These are phyloP conservation scores for Bacterosira constricta DNA, from an alignment of 108 stramenopile genomes.

Conservation along the genomic window DNA sequence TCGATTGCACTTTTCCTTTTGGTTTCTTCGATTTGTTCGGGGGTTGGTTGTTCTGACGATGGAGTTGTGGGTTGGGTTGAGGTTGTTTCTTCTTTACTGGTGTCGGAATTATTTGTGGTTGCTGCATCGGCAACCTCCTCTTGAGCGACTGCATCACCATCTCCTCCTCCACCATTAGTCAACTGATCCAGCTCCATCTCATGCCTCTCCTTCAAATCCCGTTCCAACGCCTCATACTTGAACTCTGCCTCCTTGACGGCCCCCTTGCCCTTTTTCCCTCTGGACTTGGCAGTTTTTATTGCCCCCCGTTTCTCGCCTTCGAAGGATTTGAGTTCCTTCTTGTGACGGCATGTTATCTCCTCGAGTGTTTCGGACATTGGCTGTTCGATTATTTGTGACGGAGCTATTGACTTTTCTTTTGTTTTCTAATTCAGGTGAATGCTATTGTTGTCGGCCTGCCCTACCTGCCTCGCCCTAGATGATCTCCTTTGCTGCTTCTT, in stretches of 20 bases:
- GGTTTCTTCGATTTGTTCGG: constrained; percentile 38
- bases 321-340: constrained; percentile 82
- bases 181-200: constrained; percentile 30
- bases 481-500: no score
- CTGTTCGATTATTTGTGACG: no score
- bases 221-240: constrained; percentile 45
- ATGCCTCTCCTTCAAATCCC: constrained; percentile 52
- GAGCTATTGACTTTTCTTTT: no score
- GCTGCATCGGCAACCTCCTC: constrained; percentile 22
- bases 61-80: constrained; percentile 14
- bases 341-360: constrained; percentile 59
- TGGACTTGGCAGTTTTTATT: constrained; percentile 79
- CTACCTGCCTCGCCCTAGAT: no score
- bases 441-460: no score
- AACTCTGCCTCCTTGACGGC: constrained; percentile 53
- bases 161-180: constrained; percentile 2
- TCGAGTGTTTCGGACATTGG: constrained; percentile 46
- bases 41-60: constrained; percentile 4
- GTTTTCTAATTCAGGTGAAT: no score
- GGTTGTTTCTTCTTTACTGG: constrained; percentile 4
- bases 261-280: constrained; percentile 77
- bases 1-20: constrained; percentile 68
- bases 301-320: constrained; percentile 81
- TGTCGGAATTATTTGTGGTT: background rate
- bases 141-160: constrained; percentile 7